Base-by-base conservation (phyloP, 139 green algal genomes). In the Auxenochlorella protothecoides region DNA sequence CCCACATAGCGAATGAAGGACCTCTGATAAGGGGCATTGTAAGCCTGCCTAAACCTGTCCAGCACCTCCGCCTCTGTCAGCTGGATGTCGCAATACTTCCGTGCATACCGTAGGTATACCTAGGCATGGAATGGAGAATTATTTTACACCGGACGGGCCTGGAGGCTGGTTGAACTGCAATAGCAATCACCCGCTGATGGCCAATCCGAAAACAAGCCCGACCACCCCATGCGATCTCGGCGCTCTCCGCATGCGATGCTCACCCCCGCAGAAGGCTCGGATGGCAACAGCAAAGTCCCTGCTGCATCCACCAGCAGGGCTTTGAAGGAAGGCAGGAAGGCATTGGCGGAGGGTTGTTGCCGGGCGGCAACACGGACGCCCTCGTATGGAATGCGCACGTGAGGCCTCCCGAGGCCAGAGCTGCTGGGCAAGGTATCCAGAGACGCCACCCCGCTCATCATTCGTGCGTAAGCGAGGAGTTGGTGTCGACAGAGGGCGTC, bases 21-120 rank as follows among this genome's bases (percentile, higher is more conserved):
- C 2, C 69, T 9, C 6, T 59, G 72, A 87, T 85, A 96, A 14
- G 89, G 89, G 44, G 70, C 84, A 61, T 85, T 88, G 77, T 93
- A 95, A 0, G 89, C 86, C 78, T 72, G 73, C 11, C 85, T 76
- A 64, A 89, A 94, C 53, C 79, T 70, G 1, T 69, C 52, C 54
- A 95, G 75, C 54, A 94, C 74, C 53, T 95, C 83, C 5, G 57
- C 5, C 9, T 81, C 73, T 0, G 56, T 70, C n/a, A 88, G 44
- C 0, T 53, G 72, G 10, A 86, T 44, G 27, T 44, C 78, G 7
- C 86, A 89, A 71, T 89, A 85, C 7, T 74, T 76, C 7, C 51
- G 53, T 0, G 76, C 89, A 53, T 87, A 86, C 2, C 78, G 60
- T 72, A 88, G 65, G 57, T 92, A 92, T 2, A 92, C 82, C 80